These are phyloP conservation scores for cucumber (Cucumis sativus) DNA, from an alignment of 306 rosid genomes.

Conservation along the genomic window Cucumber_9930_V3 NC_026657.2:39443501-39444000, in stretches of 20 bases:
- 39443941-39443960: not conserved
- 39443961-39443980: not conserved
- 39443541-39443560: not conserved
- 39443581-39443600: not conserved
- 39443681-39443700: not conserved
- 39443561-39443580: not conserved
- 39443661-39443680: constrained; percentile 32
- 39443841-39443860: not conserved
- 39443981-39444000: not conserved
- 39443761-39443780: not conserved
- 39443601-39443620: constrained; percentile 47
- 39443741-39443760: not conserved
- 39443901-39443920: not conserved
- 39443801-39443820: not conserved
- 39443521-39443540: not conserved
- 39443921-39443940: not conserved
- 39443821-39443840: not conserved
- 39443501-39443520: not conserved
- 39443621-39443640: constrained; percentile 99
- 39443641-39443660: constrained; percentile 75
- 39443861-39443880: not conserved
- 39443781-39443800: not conserved
- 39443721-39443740: not conserved
- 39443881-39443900: not conserved
- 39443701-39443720: not conserved